Evolutionary conservation across 306 rosid species (phyloP).

Genomic region (Mucuna pruriens): DNA sequence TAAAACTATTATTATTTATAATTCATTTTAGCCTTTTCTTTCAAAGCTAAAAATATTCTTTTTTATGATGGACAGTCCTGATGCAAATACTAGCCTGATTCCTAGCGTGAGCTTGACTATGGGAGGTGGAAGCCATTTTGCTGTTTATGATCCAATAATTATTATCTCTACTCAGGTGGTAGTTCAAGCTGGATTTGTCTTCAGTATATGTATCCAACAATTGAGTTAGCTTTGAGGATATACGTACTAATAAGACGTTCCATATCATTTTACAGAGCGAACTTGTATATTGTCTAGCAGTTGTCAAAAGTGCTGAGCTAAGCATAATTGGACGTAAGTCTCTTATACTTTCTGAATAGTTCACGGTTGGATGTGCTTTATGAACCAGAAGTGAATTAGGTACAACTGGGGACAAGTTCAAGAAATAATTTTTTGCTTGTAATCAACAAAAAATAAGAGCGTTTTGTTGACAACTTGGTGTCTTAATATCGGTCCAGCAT

Average conservation of each 20-base stretch:
- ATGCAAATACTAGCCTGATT: slow-evolving; percentile 70
- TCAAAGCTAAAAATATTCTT: slow-evolving; percentile 40
- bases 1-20: slow-evolving; percentile 11
- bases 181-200: slow-evolving; percentile 5
- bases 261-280: slow-evolving; percentile 61
- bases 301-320: slow-evolving; percentile 77
- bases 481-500: not conserved
- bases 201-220: slow-evolving; percentile 9
- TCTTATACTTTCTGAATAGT: slow-evolving; percentile 25
- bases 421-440: not conserved
- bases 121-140: slow-evolving; percentile 82
- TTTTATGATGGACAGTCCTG: slow-evolving; percentile 63
- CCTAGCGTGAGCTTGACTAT: slow-evolving; percentile 78
- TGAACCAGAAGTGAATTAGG: slow-evolving; percentile 23
- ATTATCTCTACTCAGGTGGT: slow-evolving; percentile 75
- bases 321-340: slow-evolving; percentile 93
- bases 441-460: not conserved
- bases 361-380: slow-evolving; percentile 19
- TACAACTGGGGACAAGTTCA: slow-evolving; percentile 1
- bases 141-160: slow-evolving; percentile 78
- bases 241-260: slow-evolving; percentile 31
- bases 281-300: slow-evolving; percentile 86
- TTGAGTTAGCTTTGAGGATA: slow-evolving; percentile 30
- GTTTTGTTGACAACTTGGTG: not conserved
- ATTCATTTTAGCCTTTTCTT: slow-evolving; percentile 8